Percentiles rank a stretch among this genome's conserved stretches.
These are phyloP conservation scores for Agarophyton chilense DNA, from an alignment of 23 red algal genomes.

Conservation along the genomic window DNA sequence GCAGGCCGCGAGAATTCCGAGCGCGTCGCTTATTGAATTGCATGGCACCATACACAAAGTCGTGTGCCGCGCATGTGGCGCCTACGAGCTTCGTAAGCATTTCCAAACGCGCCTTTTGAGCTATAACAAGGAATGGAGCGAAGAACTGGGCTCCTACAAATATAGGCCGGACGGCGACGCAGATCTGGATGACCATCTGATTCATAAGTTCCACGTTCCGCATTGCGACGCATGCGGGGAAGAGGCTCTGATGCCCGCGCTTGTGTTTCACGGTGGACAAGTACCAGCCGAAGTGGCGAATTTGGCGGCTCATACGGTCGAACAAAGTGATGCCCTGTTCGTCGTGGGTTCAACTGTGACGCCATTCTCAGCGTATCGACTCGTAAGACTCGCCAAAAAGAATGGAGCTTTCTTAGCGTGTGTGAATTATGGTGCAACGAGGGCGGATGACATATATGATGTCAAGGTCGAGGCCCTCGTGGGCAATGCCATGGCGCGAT, in stretches of 20 bases:
- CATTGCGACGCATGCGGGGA: constrained; percentile 53
- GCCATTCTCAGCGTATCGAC: constrained; percentile 62
- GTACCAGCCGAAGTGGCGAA: constrained; percentile 35
- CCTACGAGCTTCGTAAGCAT: constrained; percentile 6
- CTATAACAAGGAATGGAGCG: constrained; percentile 57
- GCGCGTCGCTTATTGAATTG: constrained; percentile 61
- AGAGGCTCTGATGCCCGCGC: constrained; percentile 57
- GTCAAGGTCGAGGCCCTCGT: constrained; percentile 69
- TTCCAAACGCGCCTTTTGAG: constrained; percentile 62
- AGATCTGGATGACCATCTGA: constrained; percentile 40
- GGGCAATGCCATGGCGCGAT: constrained; percentile 52
- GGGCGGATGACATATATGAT: constrained; percentile 70
- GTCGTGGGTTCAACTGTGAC: constrained; percentile 70
- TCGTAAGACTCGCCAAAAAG: constrained; percentile 50
- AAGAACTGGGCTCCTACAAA: constrained; percentile 36
- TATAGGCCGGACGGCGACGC: constrained; percentile 82
- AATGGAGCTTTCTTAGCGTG: constrained; percentile 45
- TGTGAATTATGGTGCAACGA: constrained; percentile 71
- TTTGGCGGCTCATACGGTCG: constrained; percentile 38
- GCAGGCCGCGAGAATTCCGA: constrained; percentile 19
- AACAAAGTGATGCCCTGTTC: constrained; percentile 55
- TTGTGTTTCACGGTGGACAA: constrained; percentile 84
- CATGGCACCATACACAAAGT: constrained; percentile 78
- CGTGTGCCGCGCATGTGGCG: constrained; percentile 67
- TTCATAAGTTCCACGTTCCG: constrained; percentile 65